A percentile compares a stretch with the other conserved stretches of the same genome.
Conservation (phyloP, 139 green algal genomes). For the Closterium sp. region DNA sequence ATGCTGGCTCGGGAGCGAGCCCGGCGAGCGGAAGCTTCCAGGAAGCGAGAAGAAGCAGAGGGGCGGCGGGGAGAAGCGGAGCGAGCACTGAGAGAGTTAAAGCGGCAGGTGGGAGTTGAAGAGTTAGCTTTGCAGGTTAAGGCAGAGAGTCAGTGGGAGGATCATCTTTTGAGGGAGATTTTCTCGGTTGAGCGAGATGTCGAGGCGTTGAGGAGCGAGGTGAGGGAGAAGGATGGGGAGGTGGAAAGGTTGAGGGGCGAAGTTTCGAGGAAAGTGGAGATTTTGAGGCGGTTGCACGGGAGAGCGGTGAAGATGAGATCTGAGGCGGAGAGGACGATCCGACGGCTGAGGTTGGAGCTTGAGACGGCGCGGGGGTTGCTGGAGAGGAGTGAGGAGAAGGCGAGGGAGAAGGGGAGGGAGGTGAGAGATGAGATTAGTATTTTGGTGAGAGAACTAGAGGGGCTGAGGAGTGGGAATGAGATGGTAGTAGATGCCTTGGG, state of each 20-base stretch:
- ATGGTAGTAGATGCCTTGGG: not conserved
- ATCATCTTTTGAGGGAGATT: not conserved
- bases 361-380: not conserved
- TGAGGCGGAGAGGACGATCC: not conserved
- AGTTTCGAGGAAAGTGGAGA: not conserved
- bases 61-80: not conserved
- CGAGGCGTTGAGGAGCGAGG: not conserved
- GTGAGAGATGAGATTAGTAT: not conserved
- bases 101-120: not conserved
- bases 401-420: too few species aligned
- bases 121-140: not conserved
- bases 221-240: not conserved
- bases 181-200: not conserved
- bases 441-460: not conserved
- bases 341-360: not conserved
- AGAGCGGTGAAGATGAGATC: not conserved
- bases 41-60: not conserved
- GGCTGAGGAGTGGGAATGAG: not conserved
- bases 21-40: not conserved
- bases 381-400: too few species aligned
- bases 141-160: not conserved
- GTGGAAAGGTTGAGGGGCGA: not conserved
- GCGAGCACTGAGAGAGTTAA: not conserved
- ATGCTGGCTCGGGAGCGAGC: not conserved
- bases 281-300: not conserved